Evolutionary conservation across 1,139 yeast genomes (phyloP).

Genomic region (Scheffersomyces parashehatae): DNA sequence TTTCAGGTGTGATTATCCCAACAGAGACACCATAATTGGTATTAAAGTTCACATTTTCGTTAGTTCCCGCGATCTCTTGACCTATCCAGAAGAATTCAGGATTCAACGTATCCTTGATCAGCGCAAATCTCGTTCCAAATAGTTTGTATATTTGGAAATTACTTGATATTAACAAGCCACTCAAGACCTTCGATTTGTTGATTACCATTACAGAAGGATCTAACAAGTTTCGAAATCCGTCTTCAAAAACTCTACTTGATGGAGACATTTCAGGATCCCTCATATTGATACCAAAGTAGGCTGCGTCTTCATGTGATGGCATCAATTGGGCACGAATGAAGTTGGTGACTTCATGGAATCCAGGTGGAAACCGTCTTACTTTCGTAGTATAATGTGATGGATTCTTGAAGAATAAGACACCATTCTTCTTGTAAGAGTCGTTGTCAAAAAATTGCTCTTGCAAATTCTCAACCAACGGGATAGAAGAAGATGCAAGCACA

Average conservation of each 20-base stretch:
- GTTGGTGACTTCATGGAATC: conserved; percentile 33
- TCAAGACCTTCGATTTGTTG: conserved; percentile 26
- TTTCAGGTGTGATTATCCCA: conserved; percentile 35
- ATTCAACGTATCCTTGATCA: conserved; percentile 11
- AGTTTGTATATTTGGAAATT: conserved; percentile 26
- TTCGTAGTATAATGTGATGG: conserved; percentile 22
- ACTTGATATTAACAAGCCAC: conserved; percentile 30
- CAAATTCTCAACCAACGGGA: conserved; percentile 26
- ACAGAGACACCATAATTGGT: conserved; percentile 27
- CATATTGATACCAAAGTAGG: conserved; percentile 18
- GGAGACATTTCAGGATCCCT: conserved; percentile 7
- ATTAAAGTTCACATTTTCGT: conserved; percentile 25
- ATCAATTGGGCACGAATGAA: conserved; percentile 23
- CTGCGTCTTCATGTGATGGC: conserved; percentile 22
- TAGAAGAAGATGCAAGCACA: conserved; percentile 23
- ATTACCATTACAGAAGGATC: conserved; percentile 33
- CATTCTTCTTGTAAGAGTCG: conserved; percentile 20
- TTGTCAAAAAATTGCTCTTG: conserved; percentile 16
- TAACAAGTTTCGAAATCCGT: conserved; percentile 23
- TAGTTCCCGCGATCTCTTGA: conserved; percentile 30
- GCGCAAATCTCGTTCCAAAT: conserved; percentile 22
- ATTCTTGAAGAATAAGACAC: conserved; percentile 30
- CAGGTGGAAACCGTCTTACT: conserved; percentile 22
- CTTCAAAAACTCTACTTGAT: conserved; percentile 20
- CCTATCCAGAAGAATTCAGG: conserved; percentile 39